phyloP scores from a whole-genome alignment of 129 eudicot genomes.

The Flaveria bidentis region DNA sequence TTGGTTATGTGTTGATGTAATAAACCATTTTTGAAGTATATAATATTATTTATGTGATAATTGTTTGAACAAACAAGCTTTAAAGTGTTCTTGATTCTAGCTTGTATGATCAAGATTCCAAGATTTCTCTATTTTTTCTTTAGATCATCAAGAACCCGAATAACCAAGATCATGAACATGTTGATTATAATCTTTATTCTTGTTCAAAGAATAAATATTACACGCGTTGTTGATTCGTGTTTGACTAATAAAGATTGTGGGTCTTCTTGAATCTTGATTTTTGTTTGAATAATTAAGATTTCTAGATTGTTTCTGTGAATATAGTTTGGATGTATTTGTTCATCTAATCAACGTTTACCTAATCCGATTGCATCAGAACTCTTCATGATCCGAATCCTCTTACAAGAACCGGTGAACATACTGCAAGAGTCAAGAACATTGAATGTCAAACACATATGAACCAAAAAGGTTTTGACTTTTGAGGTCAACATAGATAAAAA shows the following conservation, averaged over 20 bases:
- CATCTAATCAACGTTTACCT: conserved; percentile 35
- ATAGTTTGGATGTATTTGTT: neutral
- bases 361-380: conserved; percentile 68
- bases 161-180: neutral
- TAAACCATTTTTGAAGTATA: neutral
- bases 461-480: neutral
- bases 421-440: conserved; percentile 41
- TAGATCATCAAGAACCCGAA: neutral
- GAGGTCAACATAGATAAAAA: conserved; percentile 1
- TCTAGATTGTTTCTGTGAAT: neutral
- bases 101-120: no score
- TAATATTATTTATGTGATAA: neutral
- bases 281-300: neutral
- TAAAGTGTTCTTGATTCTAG: neutral
- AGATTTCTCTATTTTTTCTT: neutral
- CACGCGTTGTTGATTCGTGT: neutral
- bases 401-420: conserved; percentile 66
- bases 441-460: conserved; percentile 19
- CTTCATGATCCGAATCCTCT: conserved; percentile 77
- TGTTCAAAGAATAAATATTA: neutral
- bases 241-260: neutral
- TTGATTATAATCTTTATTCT: neutral
- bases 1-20: neutral
- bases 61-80: neutral
- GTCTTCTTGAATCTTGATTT: no score